A percentile compares a stretch with the other conserved stretches of the same genome.
These are phyloP conservation scores for Moricandia arvensis DNA, from an alignment of 345 rosid species.

Conservation along the genomic window DNA sequence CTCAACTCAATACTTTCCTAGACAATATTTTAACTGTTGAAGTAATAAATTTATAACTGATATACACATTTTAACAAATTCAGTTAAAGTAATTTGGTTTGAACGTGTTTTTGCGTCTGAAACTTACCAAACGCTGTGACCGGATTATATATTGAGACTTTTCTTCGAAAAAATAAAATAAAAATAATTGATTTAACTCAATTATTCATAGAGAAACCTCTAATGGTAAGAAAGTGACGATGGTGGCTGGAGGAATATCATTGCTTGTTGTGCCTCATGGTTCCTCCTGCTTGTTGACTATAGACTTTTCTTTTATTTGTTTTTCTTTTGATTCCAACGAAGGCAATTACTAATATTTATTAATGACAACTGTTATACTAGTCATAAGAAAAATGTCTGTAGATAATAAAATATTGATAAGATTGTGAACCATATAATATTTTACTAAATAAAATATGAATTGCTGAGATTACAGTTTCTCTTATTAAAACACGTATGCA, in stretches of 20 bases:
- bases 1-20: background rate
- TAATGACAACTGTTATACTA: background rate
- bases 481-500: background rate
- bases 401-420: background rate
- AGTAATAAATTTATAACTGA: background rate
- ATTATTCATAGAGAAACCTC: slow-evolving; percentile 12
- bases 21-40: background rate
- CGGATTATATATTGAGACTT: background rate
- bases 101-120: slow-evolving; percentile 7
- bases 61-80: background rate
- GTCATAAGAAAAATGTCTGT: background rate
- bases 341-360: background rate
- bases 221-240: slow-evolving; percentile 36
- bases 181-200: background rate
- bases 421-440: background rate
- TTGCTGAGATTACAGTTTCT: background rate
- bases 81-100: background rate
- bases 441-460: background rate
- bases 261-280: slow-evolving; percentile 39
- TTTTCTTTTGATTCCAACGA: slow-evolving; percentile 16
- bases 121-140: background rate
- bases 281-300: slow-evolving; percentile 39
- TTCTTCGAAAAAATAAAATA: background rate
- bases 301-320: slow-evolving; percentile 34
- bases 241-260: slow-evolving; percentile 36